Evolutionary conservation across 257 asterid species (phyloP).

Genomic region (Solanum chmielewskii): DNA sequence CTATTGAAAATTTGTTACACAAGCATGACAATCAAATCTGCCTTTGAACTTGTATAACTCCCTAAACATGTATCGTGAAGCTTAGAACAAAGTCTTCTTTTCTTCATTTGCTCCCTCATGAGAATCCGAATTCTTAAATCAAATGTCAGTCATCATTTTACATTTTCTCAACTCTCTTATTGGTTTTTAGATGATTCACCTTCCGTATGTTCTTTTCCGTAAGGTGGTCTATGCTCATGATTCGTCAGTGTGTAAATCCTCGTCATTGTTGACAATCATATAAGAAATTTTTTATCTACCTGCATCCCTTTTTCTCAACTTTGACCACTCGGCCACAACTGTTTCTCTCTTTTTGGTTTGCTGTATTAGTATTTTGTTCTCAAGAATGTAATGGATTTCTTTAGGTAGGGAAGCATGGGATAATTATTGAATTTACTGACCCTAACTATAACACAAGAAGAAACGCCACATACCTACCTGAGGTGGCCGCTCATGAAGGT

Average conservation of each 20-base stretch:
- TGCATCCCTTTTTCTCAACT: not conserved
- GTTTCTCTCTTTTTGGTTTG: not conserved
- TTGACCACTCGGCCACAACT: not conserved
- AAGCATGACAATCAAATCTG: not conserved
- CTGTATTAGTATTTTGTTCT: not conserved
- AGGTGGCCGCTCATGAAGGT: slow-evolving; percentile 99
- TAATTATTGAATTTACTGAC: slow-evolving; percentile 88
- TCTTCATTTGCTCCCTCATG: not conserved
- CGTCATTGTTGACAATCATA: not conserved
- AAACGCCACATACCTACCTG: slow-evolving; percentile 96
- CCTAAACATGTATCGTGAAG: not conserved
- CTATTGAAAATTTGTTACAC: not conserved
- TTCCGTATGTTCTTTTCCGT: not conserved
- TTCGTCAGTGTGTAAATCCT: not conserved
- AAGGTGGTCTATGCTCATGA: not conserved
- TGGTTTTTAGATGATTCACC: slow-evolving; percentile 3
- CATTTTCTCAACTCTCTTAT: not conserved
- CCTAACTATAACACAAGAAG: slow-evolving; percentile 52
- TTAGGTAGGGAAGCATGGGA: slow-evolving; percentile 93
- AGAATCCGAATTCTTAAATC: not conserved
- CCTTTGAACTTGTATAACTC: not conserved
- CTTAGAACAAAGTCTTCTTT: not conserved
- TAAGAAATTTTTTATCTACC: not conserved
- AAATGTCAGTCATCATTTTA: not conserved
- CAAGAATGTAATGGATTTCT: not conserved